A percentile compares a stretch with the other conserved stretches of the same genome.
Conservation (phyloP, 2,329 filamentous ascomycete genomes). For the Fusarium dimerum region DNA sequence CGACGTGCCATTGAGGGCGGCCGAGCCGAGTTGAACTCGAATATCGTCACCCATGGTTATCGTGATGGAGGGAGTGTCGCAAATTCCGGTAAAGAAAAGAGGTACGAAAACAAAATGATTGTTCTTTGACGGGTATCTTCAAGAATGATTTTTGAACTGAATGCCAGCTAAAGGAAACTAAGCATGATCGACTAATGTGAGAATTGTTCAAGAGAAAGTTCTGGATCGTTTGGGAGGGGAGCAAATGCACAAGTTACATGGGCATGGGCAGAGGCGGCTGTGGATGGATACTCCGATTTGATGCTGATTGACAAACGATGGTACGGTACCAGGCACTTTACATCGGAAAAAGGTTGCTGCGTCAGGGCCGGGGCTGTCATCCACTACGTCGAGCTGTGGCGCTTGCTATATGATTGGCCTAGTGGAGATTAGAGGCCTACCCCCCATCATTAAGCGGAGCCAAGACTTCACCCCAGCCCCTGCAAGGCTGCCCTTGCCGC, state of each 20-base stretch:
- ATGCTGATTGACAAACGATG: slow-evolving; percentile 11
- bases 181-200: slow-evolving; percentile 21
- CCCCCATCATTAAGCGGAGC: not conserved
- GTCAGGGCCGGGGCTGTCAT: slow-evolving; percentile 13
- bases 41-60: slow-evolving; percentile 41
- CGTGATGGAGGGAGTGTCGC: slow-evolving; percentile 17
- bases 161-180: slow-evolving; percentile 21
- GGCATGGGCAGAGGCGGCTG: slow-evolving; percentile 15
- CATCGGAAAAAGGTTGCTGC: slow-evolving; percentile 35
- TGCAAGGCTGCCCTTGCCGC: slow-evolving; percentile 9
- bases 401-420: not conserved
- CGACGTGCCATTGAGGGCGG: slow-evolving; percentile 48
- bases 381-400: not conserved
- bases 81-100: slow-evolving; percentile 9
- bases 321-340: slow-evolving; percentile 14
- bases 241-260: slow-evolving; percentile 19
- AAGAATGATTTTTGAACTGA: not conserved
- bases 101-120: slow-evolving; percentile 5
- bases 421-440: not conserved
- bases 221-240: slow-evolving; percentile 3
- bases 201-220: slow-evolving; percentile 14
- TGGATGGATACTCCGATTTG: slow-evolving; percentile 8
- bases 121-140: not conserved
- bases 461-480: not conserved
- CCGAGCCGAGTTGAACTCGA: slow-evolving; percentile 43